These are phyloP conservation scores for Aspergillus candidus DNA, from an alignment of 2,329 filamentous ascomycete genomes.

Conservation along the genomic window DNA sequence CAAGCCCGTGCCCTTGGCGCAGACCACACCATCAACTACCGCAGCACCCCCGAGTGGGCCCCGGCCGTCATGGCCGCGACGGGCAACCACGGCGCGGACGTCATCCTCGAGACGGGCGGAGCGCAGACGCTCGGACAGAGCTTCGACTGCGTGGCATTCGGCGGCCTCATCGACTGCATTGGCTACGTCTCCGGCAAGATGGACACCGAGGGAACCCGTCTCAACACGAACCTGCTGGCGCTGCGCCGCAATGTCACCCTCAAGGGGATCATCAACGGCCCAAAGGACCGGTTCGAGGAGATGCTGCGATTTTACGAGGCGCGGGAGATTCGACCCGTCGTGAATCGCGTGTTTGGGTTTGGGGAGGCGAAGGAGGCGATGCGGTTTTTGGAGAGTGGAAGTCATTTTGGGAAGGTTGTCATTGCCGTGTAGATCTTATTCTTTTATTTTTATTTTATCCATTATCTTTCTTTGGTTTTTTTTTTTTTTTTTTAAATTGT, in stretches of 20 bases:
- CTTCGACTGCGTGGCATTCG: conserved; percentile 40
- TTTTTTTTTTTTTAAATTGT: not conserved
- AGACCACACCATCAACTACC: conserved; percentile 47
- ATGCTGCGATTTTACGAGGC: conserved; percentile 31
- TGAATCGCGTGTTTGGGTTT: conserved; percentile 52
- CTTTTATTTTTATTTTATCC: not conserved
- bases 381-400: conserved; percentile 46
- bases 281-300: conserved; percentile 47
- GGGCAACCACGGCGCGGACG: conserved; percentile 43
- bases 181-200: conserved; percentile 50
- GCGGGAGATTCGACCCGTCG: conserved; percentile 35
- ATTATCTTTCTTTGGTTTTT: not conserved
- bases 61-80: conserved; percentile 42
- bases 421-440: conserved; percentile 39
- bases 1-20: conserved; percentile 47
- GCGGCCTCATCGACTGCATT: conserved; percentile 43
- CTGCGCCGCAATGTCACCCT: conserved; percentile 48
- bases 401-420: conserved; percentile 52
- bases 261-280: conserved; percentile 58
- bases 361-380: conserved; percentile 49
- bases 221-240: conserved; percentile 56
- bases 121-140: conserved; percentile 47
- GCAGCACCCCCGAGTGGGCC: conserved; percentile 41
- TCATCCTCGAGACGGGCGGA: conserved; percentile 49
- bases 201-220: conserved; percentile 49